These are phyloP conservation scores for Iris macrosiphon DNA, from an alignment of 106 monocot genomes.

Conservation along the genomic window DNA sequence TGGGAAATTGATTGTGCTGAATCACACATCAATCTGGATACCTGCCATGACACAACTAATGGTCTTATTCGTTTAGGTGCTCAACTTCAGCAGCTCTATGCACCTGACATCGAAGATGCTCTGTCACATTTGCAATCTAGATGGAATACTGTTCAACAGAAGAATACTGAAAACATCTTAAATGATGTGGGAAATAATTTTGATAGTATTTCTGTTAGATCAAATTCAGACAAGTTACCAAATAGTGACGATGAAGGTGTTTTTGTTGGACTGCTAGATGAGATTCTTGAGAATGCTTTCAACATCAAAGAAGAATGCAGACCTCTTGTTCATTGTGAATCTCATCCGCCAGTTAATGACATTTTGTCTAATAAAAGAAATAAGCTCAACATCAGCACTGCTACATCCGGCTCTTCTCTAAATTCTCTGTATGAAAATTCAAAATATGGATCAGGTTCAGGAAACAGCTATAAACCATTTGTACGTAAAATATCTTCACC, in stretches of 20 bases:
- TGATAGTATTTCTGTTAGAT: slow-evolving; percentile 1
- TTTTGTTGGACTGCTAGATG: slow-evolving; percentile 70
- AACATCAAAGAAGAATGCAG: slow-evolving; percentile 5
- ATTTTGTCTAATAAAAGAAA: no score
- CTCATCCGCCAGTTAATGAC: slow-evolving; percentile 5
- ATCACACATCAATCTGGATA: slow-evolving; percentile 44
- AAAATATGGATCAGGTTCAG: slow-evolving; percentile 6
- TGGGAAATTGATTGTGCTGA: slow-evolving; percentile 92
- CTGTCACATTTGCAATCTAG: slow-evolving; percentile 84
- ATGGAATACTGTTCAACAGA: slow-evolving; percentile 54
- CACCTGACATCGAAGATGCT: slow-evolving; percentile 84
- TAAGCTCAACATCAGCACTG: no score
- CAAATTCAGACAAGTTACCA: slow-evolving; percentile 10
- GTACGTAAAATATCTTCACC: slow-evolving; percentile 6
- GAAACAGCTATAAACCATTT: slow-evolving; percentile 3
- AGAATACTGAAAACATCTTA: slow-evolving; percentile 14
- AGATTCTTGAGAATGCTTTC: slow-evolving; percentile 86
- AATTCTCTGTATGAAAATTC: slow-evolving; percentile 16
- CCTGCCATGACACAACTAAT: slow-evolving; percentile 74
- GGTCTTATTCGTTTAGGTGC: slow-evolving; percentile 48
- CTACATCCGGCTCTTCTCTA: no score
- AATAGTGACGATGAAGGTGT: slow-evolving; percentile 10
- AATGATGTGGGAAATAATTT: slow-evolving; percentile 16
- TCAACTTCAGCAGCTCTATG: slow-evolving; percentile 87
- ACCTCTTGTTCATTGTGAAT: slow-evolving; percentile 5